Conservation (phyloP, 148 eudicot species). For the Persicaria maculosa region DNA sequence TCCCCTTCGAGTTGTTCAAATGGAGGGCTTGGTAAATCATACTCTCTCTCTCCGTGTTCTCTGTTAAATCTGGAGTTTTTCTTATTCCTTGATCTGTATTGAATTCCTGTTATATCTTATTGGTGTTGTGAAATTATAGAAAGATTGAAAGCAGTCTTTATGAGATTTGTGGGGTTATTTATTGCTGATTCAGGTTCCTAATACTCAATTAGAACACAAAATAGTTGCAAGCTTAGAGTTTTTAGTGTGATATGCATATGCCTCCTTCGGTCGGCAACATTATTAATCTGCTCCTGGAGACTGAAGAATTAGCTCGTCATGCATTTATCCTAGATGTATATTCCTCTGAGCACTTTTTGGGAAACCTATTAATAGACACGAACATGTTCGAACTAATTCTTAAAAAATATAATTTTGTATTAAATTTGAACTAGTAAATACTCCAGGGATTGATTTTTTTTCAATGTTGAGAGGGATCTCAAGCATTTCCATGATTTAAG, state of each 20-base stretch:
- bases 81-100: neutral
- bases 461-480: too few species aligned
- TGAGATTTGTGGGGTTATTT: neutral
- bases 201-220: neutral
- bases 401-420: too few species aligned
- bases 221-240: neutral
- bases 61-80: neutral
- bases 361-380: too few species aligned
- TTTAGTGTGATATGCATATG: neutral
- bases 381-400: too few species aligned
- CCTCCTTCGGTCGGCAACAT: too few species aligned
- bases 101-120: neutral
- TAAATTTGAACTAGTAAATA: too few species aligned
- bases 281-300: too few species aligned
- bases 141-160: neutral
- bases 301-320: too few species aligned
- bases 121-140: neutral
- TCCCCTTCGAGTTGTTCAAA: slow-evolving; percentile 85
- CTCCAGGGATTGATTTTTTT: too few species aligned
- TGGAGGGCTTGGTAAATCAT: slow-evolving; percentile 37
- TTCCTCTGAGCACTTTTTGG: too few species aligned
- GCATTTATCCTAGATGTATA: too few species aligned
- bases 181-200: neutral
- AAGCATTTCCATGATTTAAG: too few species aligned
- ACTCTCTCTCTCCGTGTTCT: neutral